Conservation (phyloP, 345 rosid genomes). For the Linum lewisii region DNA sequence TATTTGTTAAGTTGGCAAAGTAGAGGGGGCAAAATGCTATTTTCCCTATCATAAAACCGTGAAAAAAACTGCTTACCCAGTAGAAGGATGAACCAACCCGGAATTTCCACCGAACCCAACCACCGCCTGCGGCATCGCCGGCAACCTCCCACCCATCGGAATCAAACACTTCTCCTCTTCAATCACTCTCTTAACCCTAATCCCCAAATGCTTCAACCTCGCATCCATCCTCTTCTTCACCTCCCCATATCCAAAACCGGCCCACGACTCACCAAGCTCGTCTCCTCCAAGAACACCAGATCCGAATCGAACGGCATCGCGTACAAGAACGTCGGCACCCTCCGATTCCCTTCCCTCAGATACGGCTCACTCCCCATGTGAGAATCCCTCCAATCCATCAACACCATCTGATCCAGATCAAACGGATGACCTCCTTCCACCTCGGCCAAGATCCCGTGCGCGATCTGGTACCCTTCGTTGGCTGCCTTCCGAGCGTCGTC, state of each 20-base stretch:
- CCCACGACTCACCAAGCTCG: slow-evolving; percentile 43
- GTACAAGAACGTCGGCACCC: slow-evolving; percentile 42
- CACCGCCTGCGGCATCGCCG: slow-evolving; percentile 45
- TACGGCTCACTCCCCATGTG: slow-evolving; percentile 57
- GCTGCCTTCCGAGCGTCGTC: slow-evolving; percentile 19
- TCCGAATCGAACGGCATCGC: slow-evolving; percentile 55
- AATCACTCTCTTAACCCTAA: slow-evolving; percentile 38
- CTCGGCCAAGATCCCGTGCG: slow-evolving; percentile 60
- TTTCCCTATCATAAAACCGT: background rate
- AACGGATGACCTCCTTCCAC: slow-evolving; percentile 54
- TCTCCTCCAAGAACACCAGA: slow-evolving; percentile 51
- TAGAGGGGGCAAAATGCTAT: no score
- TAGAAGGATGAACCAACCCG: slow-evolving; percentile 64
- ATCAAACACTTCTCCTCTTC: slow-evolving; percentile 67
- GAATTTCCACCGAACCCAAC: slow-evolving; percentile 48
- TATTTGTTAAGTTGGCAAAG: no score
- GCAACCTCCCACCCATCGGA: slow-evolving; percentile 77
- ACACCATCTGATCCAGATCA: slow-evolving; percentile 57
- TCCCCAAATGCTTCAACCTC: slow-evolving; percentile 55
- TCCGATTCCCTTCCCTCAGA: slow-evolving; percentile 32
- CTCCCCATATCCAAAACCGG: slow-evolving; percentile 45
- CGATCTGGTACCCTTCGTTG: slow-evolving; percentile 63
- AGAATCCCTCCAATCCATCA: slow-evolving; percentile 75
- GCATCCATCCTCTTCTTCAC: slow-evolving; percentile 57
- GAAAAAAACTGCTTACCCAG: slow-evolving; percentile 24